Conservation (phyloP, 1,284 basidiomycete genomes). For the Rhodotorula sp. region DNA sequence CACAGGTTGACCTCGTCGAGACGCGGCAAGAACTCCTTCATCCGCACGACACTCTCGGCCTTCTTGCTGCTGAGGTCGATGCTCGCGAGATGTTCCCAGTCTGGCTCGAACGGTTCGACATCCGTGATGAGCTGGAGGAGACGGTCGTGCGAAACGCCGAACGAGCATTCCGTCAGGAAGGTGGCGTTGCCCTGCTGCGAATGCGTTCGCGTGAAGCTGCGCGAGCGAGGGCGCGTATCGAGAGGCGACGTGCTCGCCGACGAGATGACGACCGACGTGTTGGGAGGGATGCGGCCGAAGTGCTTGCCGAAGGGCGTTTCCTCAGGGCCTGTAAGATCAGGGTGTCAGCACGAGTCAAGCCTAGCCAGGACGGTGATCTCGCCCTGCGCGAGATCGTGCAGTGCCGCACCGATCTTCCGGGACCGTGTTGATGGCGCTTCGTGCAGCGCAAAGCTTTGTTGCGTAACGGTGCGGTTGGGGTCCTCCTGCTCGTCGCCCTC, state of each 20-base stretch:
- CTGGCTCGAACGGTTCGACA: conserved; percentile 88
- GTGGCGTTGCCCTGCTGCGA: conserved; percentile 61
- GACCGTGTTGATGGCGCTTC: conserved; percentile 46
- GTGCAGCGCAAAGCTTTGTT: neutral
- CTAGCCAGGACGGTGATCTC: neutral
- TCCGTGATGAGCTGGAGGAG: conserved; percentile 92
- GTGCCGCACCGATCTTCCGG: conserved; percentile 41
- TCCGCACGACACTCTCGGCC: conserved; percentile 82
- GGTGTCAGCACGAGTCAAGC: neutral
- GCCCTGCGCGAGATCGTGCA: conserved; percentile 12
- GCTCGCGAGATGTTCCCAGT: conserved; percentile 78
- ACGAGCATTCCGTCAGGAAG: conserved; percentile 89
- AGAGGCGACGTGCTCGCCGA: neutral
- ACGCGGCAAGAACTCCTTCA: conserved; percentile 90
- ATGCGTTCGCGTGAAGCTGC: conserved; percentile 33
- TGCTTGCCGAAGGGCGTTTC: conserved; percentile 7
- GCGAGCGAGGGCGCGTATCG: conserved; percentile 31
- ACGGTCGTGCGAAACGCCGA: conserved; percentile 84
- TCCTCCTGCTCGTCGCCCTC: conserved; percentile 23
- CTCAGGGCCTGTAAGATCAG: conserved; percentile 8
- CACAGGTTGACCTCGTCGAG: conserved; percentile 79
- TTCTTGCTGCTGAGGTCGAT: conserved; percentile 79
- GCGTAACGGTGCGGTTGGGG: conserved; percentile 7
- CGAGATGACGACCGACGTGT: conserved; percentile 2
- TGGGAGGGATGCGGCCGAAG: neutral